Base-by-base conservation (phyloP, 768 basidiomycete species). In the Pulveroboletus ravenelii region DNA sequence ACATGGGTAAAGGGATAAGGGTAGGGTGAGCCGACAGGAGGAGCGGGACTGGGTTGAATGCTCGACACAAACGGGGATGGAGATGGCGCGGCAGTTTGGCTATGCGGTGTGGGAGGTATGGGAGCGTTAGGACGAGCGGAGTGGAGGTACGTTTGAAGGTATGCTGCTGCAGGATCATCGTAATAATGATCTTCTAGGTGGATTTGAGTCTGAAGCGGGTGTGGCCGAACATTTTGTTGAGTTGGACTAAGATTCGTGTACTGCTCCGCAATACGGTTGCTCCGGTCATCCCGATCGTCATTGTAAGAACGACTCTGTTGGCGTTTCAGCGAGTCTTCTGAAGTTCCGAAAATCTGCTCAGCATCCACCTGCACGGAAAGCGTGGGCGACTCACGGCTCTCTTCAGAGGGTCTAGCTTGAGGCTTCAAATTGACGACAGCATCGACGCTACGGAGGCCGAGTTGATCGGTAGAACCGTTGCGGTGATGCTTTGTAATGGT, bases 1-100 rank as follows among this genome's bases (percentile, higher is more conserved):
- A 89, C 82, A 50, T 89, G 87, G 14, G 78, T 75, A 68, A 82
- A 91, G 0, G 87, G 87, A 63, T 81, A 87, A 0, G 88, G 89
- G 52, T 87, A 89, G 2, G 89, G 89, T 5, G 89, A 90, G 9
- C 88, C 87, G 5, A 72, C 78, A 6, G 78, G 78, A 9, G 74
- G 73, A 3, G 80, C 70, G 0, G 82, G 80, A 53, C 79, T 83
- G 13, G 71, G 73, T 41, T 78, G 78, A 50, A 72, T 73, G 37
- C 74, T 75, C 2, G 81, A 78, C 18, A 84, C 63, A 23, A 82
- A 69, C 0, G 87, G 87, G 1, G 83, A 85, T 0, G 85, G 88
- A 0, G 86, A 84, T 0, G 85, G 84, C 1, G 85, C 84, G 8
- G 84, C 79, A 0, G 85, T 86, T 51, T 86, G 83, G 43, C 79